Evolutionary conservation across 306 rosid genomes (phyloP).

Genomic region (Carpinus fangiana): DNA sequence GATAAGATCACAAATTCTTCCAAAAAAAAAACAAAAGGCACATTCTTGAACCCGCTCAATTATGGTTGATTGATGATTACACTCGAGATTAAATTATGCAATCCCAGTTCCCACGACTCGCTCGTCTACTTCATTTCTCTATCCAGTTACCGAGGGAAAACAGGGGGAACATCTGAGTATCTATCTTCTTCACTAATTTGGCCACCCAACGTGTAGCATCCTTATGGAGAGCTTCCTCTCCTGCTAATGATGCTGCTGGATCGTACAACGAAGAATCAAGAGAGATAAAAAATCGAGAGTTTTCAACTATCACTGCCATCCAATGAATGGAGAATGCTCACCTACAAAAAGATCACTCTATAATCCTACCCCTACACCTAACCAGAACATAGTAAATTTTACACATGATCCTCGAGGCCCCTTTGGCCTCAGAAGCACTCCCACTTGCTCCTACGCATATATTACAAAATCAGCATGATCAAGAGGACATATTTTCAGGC

Average conservation of each 20-base stretch:
- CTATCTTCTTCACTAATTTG: slow-evolving; percentile 6
- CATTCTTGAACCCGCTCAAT: too few species aligned
- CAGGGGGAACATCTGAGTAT: too few species aligned
- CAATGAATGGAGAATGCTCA: slow-evolving; percentile 37
- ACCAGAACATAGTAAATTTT: slow-evolving; percentile 37
- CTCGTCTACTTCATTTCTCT: too few species aligned
- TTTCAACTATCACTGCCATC: slow-evolving; percentile 33
- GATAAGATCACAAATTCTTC: too few species aligned
- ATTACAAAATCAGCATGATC: slow-evolving; percentile 28
- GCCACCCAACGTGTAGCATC: slow-evolving; percentile 26
- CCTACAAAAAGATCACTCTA: slow-evolving; percentile 45
- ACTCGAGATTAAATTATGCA: too few species aligned
- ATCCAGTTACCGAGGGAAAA: too few species aligned
- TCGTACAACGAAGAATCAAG: slow-evolving; percentile 25
- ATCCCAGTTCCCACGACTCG: too few species aligned
- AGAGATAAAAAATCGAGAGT: slow-evolving; percentile 31
- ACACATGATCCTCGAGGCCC: slow-evolving; percentile 26
- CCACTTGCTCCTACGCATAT: slow-evolving; percentile 45
- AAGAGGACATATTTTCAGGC: slow-evolving; percentile 35
- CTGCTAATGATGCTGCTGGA: slow-evolving; percentile 20
- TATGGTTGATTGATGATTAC: too few species aligned
- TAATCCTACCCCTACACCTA: slow-evolving; percentile 53
- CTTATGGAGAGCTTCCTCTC: slow-evolving; percentile 38
- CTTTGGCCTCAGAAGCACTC: slow-evolving; percentile 29
- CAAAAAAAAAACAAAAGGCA: too few species aligned